Evolutionary conservation across 768 basidiomycete genomes (phyloP).

Genomic region (Boletus coccyginus): DNA sequence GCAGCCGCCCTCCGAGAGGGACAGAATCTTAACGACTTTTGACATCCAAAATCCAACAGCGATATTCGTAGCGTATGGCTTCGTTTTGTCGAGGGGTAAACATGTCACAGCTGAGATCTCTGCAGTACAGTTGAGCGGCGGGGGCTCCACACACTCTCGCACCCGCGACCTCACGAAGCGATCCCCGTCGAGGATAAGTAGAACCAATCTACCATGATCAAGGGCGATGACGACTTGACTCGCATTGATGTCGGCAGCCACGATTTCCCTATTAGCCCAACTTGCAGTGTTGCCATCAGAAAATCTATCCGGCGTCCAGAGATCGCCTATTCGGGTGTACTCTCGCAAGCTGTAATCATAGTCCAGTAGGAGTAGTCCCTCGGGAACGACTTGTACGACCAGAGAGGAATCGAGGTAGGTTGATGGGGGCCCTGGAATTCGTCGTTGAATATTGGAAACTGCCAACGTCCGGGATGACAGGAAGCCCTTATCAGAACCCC

Average conservation of each 20-base stretch:
- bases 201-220: slow-evolving; percentile 47
- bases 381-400: slow-evolving; percentile 71
- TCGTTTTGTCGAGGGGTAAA: slow-evolving; percentile 47
- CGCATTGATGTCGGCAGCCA: slow-evolving; percentile 66
- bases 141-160: slow-evolving; percentile 24
- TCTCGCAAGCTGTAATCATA: slow-evolving; percentile 44
- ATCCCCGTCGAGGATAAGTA: slow-evolving; percentile 47
- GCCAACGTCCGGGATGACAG: slow-evolving; percentile 57
- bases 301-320: slow-evolving; percentile 39
- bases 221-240: slow-evolving; percentile 66
- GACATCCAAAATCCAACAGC: slow-evolving; percentile 78
- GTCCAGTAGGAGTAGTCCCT: slow-evolving; percentile 53
- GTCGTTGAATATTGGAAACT: slow-evolving; percentile 51
- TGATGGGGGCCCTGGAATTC: slow-evolving; percentile 17
- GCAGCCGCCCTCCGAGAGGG: slow-evolving; percentile 19
- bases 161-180: slow-evolving; percentile 29
- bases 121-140: slow-evolving; percentile 17
- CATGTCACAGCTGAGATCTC: slow-evolving; percentile 77
- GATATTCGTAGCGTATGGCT: slow-evolving; percentile 46
- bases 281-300: slow-evolving; percentile 15
- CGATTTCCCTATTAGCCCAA: slow-evolving; percentile 44
- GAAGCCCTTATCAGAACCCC: slow-evolving; percentile 50
- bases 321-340: slow-evolving; percentile 40
- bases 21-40: slow-evolving; percentile 58
- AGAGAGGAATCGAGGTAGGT: slow-evolving; percentile 47